Conservation (phyloP, 2,329 filamentous ascomycete genomes). For the Aureobasidium sp. region DNA sequence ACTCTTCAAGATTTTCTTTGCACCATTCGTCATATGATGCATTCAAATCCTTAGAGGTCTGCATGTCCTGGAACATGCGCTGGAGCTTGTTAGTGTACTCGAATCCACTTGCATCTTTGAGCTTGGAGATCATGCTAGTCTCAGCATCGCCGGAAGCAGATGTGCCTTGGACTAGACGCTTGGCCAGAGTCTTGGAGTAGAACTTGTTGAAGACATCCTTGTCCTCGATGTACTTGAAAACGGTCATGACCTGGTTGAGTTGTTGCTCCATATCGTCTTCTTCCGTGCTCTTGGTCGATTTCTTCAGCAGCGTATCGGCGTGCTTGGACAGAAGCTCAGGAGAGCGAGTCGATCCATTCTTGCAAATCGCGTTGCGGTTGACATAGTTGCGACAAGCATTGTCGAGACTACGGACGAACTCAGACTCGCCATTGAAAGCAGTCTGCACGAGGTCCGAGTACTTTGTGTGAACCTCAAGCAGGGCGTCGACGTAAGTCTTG, state of each 20-base stretch:
- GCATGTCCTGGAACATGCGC: conserved; percentile 99
- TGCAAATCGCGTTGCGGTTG: conserved; percentile 95
- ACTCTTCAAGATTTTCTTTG: conserved; percentile 55
- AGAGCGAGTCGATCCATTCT: conserved; percentile 84
- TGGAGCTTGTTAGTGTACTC: conserved; percentile 99
- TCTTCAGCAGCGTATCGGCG: conserved; percentile 84
- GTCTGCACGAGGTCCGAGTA: conserved; percentile 87
- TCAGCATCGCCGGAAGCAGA: conserved; percentile 96
- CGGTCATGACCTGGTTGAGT: conserved; percentile 91
- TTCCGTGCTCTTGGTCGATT: conserved; percentile 86
- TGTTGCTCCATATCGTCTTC: conserved; percentile 89
- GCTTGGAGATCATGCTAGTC: conserved; percentile 98
- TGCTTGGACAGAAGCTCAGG: conserved; percentile 94
- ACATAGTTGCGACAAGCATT: conserved; percentile 98
- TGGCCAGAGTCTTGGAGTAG: conserved; percentile 93
- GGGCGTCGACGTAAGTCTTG: conserved; percentile 91
- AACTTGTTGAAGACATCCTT: conserved; percentile 99
- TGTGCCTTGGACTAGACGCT: conserved; percentile 87
- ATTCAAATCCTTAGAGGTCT: conserved; percentile 97
- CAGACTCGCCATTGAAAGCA: conserved; percentile 90
- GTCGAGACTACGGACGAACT: conserved; percentile 92
- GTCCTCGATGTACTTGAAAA: conserved; percentile 99
- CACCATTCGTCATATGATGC: conserved; percentile 76
- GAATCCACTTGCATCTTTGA: conserved; percentile 97
- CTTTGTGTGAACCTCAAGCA: conserved; percentile 88